Percentiles rank a stretch among this genome's conserved stretches.
Conservation (phyloP, 805 yeast genomes). For the Isabelozyma heimii region DNA sequence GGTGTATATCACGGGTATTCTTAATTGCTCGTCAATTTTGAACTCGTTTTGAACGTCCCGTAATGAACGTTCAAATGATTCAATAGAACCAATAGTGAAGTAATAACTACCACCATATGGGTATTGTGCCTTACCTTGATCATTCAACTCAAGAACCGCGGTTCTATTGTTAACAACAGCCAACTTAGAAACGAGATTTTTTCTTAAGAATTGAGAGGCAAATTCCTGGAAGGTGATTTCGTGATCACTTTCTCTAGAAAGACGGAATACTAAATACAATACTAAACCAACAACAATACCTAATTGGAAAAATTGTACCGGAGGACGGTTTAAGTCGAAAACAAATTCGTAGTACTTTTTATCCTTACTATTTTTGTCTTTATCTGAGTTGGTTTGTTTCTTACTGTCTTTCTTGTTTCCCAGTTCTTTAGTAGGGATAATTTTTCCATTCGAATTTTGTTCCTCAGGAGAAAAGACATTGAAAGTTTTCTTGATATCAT, state of each 20-base stretch:
- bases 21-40: constrained; percentile 56
- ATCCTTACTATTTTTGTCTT: constrained; percentile 9
- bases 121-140: constrained; percentile 52
- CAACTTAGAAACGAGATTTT: constrained; percentile 71
- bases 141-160: constrained; percentile 70
- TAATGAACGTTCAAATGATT: constrained; percentile 77
- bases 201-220: constrained; percentile 67
- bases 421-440: neutral
- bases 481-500: neutral
- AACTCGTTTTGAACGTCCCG: constrained; percentile 72
- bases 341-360: constrained; percentile 12
- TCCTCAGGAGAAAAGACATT: neutral
- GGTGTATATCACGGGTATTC: constrained; percentile 79
- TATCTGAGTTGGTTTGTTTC: constrained; percentile 1
- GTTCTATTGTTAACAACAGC: constrained; percentile 72
- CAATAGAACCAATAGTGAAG: constrained; percentile 88
- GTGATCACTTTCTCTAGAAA: constrained; percentile 17
- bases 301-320: constrained; percentile 26
- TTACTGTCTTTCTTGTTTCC: constrained; percentile 1
- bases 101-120: constrained; percentile 30
- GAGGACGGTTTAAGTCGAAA: constrained; percentile 21
- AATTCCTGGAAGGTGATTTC: constrained; percentile 94
- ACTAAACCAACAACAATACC: constrained; percentile 30
- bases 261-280: constrained; percentile 17
- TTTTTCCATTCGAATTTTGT: neutral